Percentiles rank a stretch among this genome's conserved stretches.
Conservation (phyloP, 140 eudicot genomes). For the Ambrosia hybrid region DNA sequence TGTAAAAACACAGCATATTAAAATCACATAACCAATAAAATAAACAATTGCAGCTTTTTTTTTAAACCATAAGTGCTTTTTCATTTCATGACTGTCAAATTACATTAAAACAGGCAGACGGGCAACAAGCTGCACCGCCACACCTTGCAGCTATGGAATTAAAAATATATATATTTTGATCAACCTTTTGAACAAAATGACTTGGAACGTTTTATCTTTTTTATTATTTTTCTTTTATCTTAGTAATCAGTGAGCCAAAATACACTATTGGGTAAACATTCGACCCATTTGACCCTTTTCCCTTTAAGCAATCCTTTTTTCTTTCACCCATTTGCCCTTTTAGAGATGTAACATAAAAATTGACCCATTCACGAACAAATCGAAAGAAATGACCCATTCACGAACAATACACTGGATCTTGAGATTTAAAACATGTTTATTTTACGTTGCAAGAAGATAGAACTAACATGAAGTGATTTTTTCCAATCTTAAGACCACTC, state of each 20-base stretch:
- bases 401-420: background rate
- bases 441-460: constrained; percentile 9
- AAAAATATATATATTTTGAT: no score
- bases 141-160: no score
- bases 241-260: background rate
- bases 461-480: constrained; percentile 53
- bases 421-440: background rate
- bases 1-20: constrained; percentile 32
- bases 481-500: constrained; percentile 66
- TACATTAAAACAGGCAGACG: no score
- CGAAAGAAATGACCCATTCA: background rate
- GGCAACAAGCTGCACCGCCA: no score
- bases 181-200: background rate
- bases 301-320: background rate
- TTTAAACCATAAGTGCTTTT: no score
- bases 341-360: background rate
- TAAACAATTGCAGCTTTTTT: background rate
- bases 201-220: background rate
- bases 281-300: background rate
- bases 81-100: no score
- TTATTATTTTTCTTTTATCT: background rate
- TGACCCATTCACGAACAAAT: background rate
- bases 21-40: background rate
- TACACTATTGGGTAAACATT: background rate
- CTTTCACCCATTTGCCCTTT: background rate